Evolutionary conservation across 2,329 filamentous ascomycete species (phyloP).

Genomic region (Sporothrix brasiliensis): DNA sequence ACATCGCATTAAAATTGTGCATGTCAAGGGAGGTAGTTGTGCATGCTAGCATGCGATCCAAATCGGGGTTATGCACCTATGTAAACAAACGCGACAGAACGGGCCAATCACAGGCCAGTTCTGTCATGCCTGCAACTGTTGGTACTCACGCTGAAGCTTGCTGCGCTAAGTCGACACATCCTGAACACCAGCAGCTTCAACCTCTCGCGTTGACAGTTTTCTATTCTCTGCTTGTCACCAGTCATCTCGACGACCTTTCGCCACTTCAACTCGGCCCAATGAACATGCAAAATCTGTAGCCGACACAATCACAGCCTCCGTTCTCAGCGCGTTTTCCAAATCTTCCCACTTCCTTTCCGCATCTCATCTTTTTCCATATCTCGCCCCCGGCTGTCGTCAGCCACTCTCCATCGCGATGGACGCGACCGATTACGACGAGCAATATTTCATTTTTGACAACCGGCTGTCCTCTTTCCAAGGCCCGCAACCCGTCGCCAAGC

Average conservation of each 20-base stretch:
- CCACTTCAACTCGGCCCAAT: not conserved
- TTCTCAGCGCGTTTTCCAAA: constrained; percentile 28
- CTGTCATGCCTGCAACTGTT: not conserved
- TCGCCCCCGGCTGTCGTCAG: not conserved
- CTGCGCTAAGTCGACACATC: constrained; percentile 20
- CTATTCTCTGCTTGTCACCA: not conserved
- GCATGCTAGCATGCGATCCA: constrained; percentile 9
- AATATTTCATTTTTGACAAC: constrained; percentile 68
- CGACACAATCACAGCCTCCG: not conserved
- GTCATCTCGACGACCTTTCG: not conserved
- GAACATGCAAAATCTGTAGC: constrained; percentile 11
- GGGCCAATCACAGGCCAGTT: constrained; percentile 30
- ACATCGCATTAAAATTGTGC: not conserved
- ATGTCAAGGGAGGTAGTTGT: not conserved
- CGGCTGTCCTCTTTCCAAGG: constrained; percentile 79
- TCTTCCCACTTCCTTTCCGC: not conserved
- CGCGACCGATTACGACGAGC: constrained; percentile 47
- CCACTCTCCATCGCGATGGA: constrained; percentile 34
- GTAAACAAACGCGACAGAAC: constrained; percentile 36
- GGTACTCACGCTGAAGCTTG: not conserved
- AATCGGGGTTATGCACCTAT: constrained; percentile 24
- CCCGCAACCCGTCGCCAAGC: constrained; percentile 64
- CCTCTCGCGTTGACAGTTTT: constrained; percentile 6
- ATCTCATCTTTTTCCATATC: not conserved
- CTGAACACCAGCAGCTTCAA: constrained; percentile 26